Base-by-base conservation (phyloP, 2,329 filamentous ascomycete genomes). In the Fusarium virguliforme region DNA sequence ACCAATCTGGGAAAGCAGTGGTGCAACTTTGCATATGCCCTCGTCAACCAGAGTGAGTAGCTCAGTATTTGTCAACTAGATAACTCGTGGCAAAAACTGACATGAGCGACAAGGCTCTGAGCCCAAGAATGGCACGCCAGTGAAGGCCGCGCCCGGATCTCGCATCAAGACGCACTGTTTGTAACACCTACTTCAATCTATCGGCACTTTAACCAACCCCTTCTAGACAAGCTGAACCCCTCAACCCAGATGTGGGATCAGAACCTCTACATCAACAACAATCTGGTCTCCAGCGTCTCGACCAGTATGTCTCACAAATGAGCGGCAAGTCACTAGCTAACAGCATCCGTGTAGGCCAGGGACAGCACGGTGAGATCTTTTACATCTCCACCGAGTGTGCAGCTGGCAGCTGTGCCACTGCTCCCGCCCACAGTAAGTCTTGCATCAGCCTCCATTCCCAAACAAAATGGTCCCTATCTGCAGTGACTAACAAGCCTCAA, bases 1-100 rank as follows among this genome's bases (percentile, higher is more conserved):
- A 37, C 48, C 2, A 56, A 56, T 34, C 64, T 64, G 24, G 64
- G 64, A 8, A 66, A 60, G 9, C 28, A 60, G 15, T 66, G 64
- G 60, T 66, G 64, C 32, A 66, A 66, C 64, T 66, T 66, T 60
- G 64, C 64, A 1, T 66, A 66, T 22, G 60, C 64, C 1, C 64
- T 66, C 13, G 15, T 66, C 7, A 60, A 60, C 6, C 24, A 37
- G 4, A 63, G 64, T 63, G 5, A 37, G 53, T 26, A 41, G 3
- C 1, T 22, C 9, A 3, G 2, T 10, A 6, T 35, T 51, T 10
- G 15, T 41, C n/a, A 13, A 6, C 9, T 8, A 30, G 18, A 8
- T 5, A 8, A 9, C 22, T 35, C 9, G 15, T 13, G 4, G n/a
- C 8, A 26, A 56, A n/a, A 10, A 8, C 60, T 62, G 26, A 62